Base-by-base conservation (phyloP, 2,329 filamentous ascomycete species). In the Lizonia empirigonia region DNA sequence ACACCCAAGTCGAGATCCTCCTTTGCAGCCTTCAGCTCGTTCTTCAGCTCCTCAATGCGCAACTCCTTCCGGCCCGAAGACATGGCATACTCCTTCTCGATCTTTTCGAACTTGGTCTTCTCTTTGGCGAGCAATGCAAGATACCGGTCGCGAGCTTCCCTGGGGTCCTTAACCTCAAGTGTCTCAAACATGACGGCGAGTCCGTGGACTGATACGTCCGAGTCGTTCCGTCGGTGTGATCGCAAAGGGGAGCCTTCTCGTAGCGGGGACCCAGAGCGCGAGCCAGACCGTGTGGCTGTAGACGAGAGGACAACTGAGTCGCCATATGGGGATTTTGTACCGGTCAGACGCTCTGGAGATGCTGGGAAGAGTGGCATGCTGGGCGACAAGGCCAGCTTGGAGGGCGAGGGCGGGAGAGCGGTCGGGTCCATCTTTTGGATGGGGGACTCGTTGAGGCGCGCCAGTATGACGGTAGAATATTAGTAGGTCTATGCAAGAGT, bases 171-270 rank as follows among this genome's bases (percentile, higher is more conserved):
- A 50, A 80, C 75, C 50, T 86, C 82, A 27, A 90, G 78, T 50
- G 79, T 82, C 75, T 90, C 89, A 73, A 90, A 90, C 71, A 89
- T 87, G 65, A 83, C 85, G 56, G 89, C 87, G 65, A 80, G 73
- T 32, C 76, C 76, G 30, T 70, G 70, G 13, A 75, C 73, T 22
- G 68, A 69, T 16, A 69, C 62, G 32, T 73, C 69, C 16, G 71
- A 75, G 55, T 71, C 69, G 51, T 67, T 74, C 24, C 73, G 64
- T 16, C 64, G 55, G 50, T 71, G 70, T 36, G 59, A 59, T 48
- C 59, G 59, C 27, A 62, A 37, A 24, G 59, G 59, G 23, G 59
- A 62, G 36, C 56, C 53, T 12, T 60, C 85, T 84, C 53, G 69
- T 24, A 73, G 55, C 23, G 70, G 67, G 5, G 68, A 61, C 7